Evolutionary conservation across 208 protist species (phyloP).

Genomic region (Naegleria lovaniensis): DNA sequence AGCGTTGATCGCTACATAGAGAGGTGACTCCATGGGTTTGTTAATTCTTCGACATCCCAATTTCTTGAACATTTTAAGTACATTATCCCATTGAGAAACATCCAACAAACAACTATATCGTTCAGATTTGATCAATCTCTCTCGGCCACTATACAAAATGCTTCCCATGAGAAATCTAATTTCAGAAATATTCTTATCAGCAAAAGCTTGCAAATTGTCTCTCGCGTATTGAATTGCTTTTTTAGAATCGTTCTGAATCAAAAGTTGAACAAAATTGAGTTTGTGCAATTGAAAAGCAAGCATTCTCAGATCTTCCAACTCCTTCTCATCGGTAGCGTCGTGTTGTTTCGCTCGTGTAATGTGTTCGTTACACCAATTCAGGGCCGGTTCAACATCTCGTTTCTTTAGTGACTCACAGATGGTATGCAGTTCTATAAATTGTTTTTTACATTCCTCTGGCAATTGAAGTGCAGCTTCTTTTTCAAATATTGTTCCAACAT

Average conservation of each 20-base stretch:
- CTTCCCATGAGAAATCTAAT: constrained; percentile 39
- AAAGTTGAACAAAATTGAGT: constrained; percentile 27
- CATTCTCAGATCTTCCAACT: background rate
- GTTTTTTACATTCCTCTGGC: background rate
- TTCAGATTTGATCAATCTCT: constrained; percentile 14
- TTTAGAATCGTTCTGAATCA: background rate
- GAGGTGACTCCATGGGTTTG: constrained; percentile 28
- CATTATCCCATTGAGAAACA: constrained; percentile 18
- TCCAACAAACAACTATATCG: constrained; percentile 10
- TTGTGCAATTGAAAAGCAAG: constrained; percentile 17
- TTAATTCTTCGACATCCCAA: constrained; percentile 17
- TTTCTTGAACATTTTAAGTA: background rate
- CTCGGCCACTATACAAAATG: constrained; percentile 24
- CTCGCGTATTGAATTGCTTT: constrained; percentile 36
- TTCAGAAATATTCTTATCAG: constrained; percentile 24
- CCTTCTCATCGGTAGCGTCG: background rate
- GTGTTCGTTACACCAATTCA: background rate
- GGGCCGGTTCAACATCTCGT: background rate
- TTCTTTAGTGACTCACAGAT: background rate
- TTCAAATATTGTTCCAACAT: constrained; percentile 35
- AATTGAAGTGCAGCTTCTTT: background rate
- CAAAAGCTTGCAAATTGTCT: constrained; percentile 20
- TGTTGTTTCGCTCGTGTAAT: background rate
- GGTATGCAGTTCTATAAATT: background rate
- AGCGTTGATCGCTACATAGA: constrained; percentile 27